Percentiles rank a stretch among this genome's conserved stretches.
Conservation (phyloP, 768 basidiomycete genomes). For the Pulveroboletus frians region DNA sequence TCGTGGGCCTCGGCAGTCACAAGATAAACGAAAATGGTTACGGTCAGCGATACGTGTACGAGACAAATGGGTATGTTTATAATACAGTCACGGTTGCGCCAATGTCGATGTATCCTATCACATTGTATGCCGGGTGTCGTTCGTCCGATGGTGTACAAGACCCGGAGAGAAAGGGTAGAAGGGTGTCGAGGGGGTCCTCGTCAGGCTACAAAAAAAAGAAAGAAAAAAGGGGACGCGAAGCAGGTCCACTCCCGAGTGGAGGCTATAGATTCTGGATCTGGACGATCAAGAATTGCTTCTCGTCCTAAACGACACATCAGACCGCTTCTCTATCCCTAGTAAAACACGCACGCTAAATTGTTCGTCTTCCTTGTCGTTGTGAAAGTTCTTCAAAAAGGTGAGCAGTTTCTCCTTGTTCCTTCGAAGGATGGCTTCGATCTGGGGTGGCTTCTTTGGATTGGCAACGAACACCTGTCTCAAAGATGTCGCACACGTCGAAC, state of each 20-base stretch:
- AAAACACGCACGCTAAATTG: constrained; percentile 72
- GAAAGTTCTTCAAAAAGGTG: constrained; percentile 85
- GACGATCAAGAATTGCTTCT: constrained; percentile 93
- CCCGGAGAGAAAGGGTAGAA: constrained; percentile 6
- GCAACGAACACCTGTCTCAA: constrained; percentile 84
- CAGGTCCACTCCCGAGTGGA: neutral
- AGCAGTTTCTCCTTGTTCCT: constrained; percentile 94
- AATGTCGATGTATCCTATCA: neutral
- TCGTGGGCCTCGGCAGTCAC: too few species aligned
- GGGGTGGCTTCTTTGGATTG: constrained; percentile 97
- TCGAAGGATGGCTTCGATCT: constrained; percentile 85
- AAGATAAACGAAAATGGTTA: too few species aligned
- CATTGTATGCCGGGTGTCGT: neutral
- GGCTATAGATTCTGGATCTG: constrained; percentile 77
- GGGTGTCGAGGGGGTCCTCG: neutral
- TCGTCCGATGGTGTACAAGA: neutral
- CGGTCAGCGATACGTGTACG: constrained; percentile 6
- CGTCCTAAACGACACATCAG: constrained; percentile 47
- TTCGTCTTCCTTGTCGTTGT: constrained; percentile 98
- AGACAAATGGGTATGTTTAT: constrained; percentile 6
- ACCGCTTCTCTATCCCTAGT: neutral
- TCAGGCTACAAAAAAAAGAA: neutral
- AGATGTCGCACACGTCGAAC: neutral
- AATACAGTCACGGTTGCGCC: constrained; percentile 3
- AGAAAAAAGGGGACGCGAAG: neutral